Conservation (phyloP, 2,329 filamentous ascomycete species). For the Amauroascus verrucosus region DNA sequence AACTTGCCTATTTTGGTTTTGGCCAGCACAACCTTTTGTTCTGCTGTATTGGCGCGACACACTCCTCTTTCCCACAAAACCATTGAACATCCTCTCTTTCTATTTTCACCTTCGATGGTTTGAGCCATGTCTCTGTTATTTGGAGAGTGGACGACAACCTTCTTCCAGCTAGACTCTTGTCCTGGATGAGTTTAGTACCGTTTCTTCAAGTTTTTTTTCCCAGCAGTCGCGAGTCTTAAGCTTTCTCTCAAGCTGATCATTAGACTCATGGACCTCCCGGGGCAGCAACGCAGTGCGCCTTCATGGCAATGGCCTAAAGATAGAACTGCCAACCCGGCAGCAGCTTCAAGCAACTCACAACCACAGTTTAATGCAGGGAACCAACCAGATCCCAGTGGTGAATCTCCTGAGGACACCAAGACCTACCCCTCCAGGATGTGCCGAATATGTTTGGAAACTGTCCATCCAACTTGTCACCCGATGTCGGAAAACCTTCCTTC, state of each 20-base stretch:
- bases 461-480: conserved; percentile 51
- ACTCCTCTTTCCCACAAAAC: conserved; percentile 13
- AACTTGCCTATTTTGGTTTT: conserved; percentile 8
- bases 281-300: conserved; percentile 1
- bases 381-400: neutral
- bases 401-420: conserved; percentile 23
- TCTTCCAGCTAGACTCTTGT: conserved; percentile 1
- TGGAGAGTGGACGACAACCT: neutral
- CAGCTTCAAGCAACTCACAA: neutral
- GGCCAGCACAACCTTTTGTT: conserved; percentile 9
- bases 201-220: neutral
- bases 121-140: conserved; percentile 10
- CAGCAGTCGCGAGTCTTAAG: neutral
- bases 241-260: neutral
- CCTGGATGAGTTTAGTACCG: conserved; percentile 9
- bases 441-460: conserved; percentile 75
- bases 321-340: neutral
- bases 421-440: conserved; percentile 66
- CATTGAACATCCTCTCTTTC: neutral
- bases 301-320: conserved; percentile 20
- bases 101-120: conserved; percentile 5
- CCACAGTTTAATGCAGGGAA: neutral
- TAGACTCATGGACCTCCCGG: conserved; percentile 3
- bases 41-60: conserved; percentile 1
- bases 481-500: conserved; percentile 45